Evolutionary conservation across 1,139 yeast genomes (phyloP), one percentile per base, ranked within the genome.

Genomic region (Pneumocystis carinii): DNA sequence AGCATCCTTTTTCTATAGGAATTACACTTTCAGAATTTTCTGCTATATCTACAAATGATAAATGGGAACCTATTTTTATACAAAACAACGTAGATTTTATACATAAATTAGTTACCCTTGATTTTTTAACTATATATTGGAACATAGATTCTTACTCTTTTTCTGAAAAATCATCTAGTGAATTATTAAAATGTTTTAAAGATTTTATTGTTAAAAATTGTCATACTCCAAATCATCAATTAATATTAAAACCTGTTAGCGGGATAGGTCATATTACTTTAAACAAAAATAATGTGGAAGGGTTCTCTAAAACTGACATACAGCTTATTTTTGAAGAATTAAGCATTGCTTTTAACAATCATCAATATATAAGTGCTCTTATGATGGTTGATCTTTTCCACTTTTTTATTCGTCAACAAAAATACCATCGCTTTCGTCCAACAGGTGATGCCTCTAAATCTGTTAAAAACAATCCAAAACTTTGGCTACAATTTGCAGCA

Each of bases 51-150:
- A 85, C 97, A 0, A 92, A 90, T 73, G 84, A 81, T 38, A 76
- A 81, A 48, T 94, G 98, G 98, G 75, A 79, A 27, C 95, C 96
- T 1, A 85, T 86, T 35, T 92, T 92, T 72, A 86, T 92, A 57
- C 82, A 92, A 6, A 84, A 86, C 41, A 79, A 88, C 2, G 83
- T 84, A 53, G 73, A 78, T 14, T 77, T 85, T 62, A 84, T 97
- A 0, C 82, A 88, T 70, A 94, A 94, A 72, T 77, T 94, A 62
- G 76, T 92, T 55, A 86, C 87, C 0, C 78, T 94, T 67, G 83
- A 85, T 66, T 82, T 89, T 6, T 77, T 94, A 59, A 83, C 95
- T 60, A 77, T 86, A 61, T 94, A 94, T 71, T 88, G 95, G 92
- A 87, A 89, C 72, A 87, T 96, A 0, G 84, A 85, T 39, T 75